Evolutionary conservation across 2,329 filamentous ascomycete species (phyloP).

Genomic region (Botrytis paeoniae): DNA sequence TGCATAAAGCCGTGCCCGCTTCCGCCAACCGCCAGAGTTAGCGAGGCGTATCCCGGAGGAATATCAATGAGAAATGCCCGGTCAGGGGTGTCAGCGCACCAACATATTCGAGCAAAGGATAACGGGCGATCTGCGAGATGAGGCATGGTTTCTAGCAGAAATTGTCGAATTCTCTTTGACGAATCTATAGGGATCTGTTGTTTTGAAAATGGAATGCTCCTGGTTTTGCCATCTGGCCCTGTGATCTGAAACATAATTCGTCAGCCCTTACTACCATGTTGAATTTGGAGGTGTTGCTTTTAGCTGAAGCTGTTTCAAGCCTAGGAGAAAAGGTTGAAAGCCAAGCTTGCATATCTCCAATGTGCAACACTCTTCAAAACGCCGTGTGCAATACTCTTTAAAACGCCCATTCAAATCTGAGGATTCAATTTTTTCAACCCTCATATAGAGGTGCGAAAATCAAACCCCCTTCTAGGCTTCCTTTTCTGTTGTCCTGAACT

Average conservation of each 20-base stretch:
- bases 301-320: not conserved
- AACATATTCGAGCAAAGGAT: constrained; percentile 52
- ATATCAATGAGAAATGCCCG: constrained; percentile 51
- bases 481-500: not conserved
- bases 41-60: constrained; percentile 44
- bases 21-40: constrained; percentile 49
- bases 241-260: not conserved
- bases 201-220: constrained; percentile 28
- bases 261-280: not conserved
- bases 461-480: not conserved
- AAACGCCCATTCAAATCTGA: not conserved
- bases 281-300: not conserved
- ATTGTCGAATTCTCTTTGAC: constrained; percentile 46
- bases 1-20: constrained; percentile 53
- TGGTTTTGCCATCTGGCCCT: constrained; percentile 12
- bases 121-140: constrained; percentile 49
- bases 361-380: not conserved
- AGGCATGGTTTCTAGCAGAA: constrained; percentile 51
- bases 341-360: not conserved
- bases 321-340: not conserved
- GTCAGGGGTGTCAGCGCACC: constrained; percentile 56
- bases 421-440: not conserved
- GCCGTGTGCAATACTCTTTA: not conserved
- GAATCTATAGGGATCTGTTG: constrained; percentile 47
- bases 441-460: not conserved